Evolutionary conservation across 768 basidiomycete genomes (phyloP), one percentile per base, ranked within the genome.

Genomic region (Leccinum pellstonianum): DNA sequence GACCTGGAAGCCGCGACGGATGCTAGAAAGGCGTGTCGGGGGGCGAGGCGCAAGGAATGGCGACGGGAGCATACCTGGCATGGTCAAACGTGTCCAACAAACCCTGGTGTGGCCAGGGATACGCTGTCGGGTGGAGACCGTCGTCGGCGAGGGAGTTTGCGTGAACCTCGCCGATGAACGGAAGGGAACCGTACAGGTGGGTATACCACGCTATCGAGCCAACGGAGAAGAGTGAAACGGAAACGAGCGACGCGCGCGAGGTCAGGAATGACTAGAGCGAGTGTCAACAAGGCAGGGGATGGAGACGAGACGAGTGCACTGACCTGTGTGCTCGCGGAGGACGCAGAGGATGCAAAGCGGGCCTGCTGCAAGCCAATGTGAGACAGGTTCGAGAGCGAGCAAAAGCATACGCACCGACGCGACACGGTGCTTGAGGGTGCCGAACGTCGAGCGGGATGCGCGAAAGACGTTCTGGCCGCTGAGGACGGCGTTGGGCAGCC

Each of bases 191-290:
- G 75, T 95, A 98, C 58, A 95, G 84, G 75, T 95, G 90, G 68
- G 92, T 88, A 81, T 99, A 99, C 93, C 93, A 97, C 57, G 93
- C 93, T 75, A 97, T 84, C 51, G 96, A 89, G 62, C 97, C 97
- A 62, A 78, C 90, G 51, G 95, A 84, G 73, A 91, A 75, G 58
- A 88, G 78, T 52, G 91, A 86, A 62, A 86, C 86, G 51, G 94
- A 86, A 57, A 85, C 84, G 62, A 93, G 83, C 25, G 90, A 83
- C 59, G 86, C 80, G 71, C 86, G 87, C 57, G 92, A 93, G 70
- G 79, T 83, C 65, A 87, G 66, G 63, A 88, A 71, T 14, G 88
- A 79, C 91, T 93, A 57, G 21, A 58, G 14, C 14, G 12, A 2
- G 35, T 51, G 25, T 19, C 35, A 46, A 60, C 54, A 66, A 38